Conservation (phyloP, 2,329 filamentous ascomycete species). For the Pyrenophora seminiperda region DNA sequence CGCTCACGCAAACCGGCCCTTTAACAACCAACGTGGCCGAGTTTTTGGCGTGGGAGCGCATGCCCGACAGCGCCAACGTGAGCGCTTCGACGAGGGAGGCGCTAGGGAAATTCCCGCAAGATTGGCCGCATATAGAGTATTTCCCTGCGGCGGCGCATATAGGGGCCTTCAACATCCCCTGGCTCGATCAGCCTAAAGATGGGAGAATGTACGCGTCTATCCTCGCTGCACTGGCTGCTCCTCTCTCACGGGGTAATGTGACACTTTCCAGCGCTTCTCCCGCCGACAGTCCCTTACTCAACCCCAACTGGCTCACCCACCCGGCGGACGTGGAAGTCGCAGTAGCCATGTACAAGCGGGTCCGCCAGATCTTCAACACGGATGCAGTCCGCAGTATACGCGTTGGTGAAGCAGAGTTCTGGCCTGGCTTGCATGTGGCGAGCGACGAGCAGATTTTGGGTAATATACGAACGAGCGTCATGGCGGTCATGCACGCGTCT, state of each 20-base stretch:
- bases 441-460: slow-evolving; percentile 36
- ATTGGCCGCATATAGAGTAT: slow-evolving; percentile 41
- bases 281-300: slow-evolving; percentile 35
- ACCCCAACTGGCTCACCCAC: slow-evolving; percentile 46
- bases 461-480: slow-evolving; percentile 15
- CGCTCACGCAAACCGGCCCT: slow-evolving; percentile 13
- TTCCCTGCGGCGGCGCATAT: slow-evolving; percentile 20
- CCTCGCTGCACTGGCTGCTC: slow-evolving; percentile 36
- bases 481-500: slow-evolving; percentile 33
- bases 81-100: slow-evolving; percentile 12
- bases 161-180: slow-evolving; percentile 21
- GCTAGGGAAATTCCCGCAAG: slow-evolving; percentile 19
- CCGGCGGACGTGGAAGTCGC: slow-evolving; percentile 40
- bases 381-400: slow-evolving; percentile 22
- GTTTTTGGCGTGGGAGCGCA: slow-evolving; percentile 35
- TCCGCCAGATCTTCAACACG: slow-evolving; percentile 32
- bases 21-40: slow-evolving; percentile 30
- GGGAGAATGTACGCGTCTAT: slow-evolving; percentile 43
- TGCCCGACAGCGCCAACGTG: slow-evolving; percentile 14
- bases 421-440: slow-evolving; percentile 29
- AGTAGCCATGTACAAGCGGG: slow-evolving; percentile 40
- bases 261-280: slow-evolving; percentile 37
- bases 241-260: slow-evolving; percentile 46
- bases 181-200: slow-evolving; percentile 29
- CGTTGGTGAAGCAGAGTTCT: slow-evolving; percentile 22